Base-by-base conservation (phyloP, 1,284 basidiomycete species). In the Puccinia triticina region DNA sequence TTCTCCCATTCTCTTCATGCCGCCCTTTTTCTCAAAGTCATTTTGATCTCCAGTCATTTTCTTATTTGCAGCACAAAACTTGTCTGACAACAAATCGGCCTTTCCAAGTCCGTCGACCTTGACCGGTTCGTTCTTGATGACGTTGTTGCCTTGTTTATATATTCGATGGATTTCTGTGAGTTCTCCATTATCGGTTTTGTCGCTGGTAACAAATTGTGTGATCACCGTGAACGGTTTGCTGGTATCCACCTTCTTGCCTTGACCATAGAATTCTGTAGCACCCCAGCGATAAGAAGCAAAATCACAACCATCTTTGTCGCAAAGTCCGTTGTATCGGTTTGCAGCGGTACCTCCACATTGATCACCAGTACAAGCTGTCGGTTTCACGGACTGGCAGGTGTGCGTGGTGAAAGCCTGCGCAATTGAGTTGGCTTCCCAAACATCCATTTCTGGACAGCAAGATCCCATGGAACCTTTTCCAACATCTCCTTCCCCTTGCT, bases 361-460 rank as follows among this genome's bases (percentile, higher is more conserved):
- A 16, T 76, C 74, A 29, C 34, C 74, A 21, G 32, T 61, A 29
- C 53, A 57, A 29, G 34, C 18, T 18, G 16, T 67, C 2, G 32
- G 46, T 50, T 21, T 50, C 8, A 21, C 5, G 37, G 26, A 32
- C 3, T 29, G 8, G 55, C 74, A 76, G 14, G 53, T 46, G 37
- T 76, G 74, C n/a, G 55, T 16, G 10, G 74, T 76, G 53, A 76
- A 61, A 2, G 74, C 74, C 26, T 76, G 50, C 34, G 57, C 21
- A 32, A 59, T 46, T 21, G 74, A 76, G 37, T 76, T 76, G 11
- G 53, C 55, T 46, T 76, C 74, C 89, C 89, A 84, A 89, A 90
- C 77, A 89, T 90, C 32, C 89, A 86, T 71, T 88, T 88, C 37
- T 88, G 85, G 7, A 89, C 89, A 40, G 87, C 89, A 83, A 88